phyloP scores from a whole-genome alignment of 345 rosid genomes.

The Zanthoxylum bungeanum region DNA sequence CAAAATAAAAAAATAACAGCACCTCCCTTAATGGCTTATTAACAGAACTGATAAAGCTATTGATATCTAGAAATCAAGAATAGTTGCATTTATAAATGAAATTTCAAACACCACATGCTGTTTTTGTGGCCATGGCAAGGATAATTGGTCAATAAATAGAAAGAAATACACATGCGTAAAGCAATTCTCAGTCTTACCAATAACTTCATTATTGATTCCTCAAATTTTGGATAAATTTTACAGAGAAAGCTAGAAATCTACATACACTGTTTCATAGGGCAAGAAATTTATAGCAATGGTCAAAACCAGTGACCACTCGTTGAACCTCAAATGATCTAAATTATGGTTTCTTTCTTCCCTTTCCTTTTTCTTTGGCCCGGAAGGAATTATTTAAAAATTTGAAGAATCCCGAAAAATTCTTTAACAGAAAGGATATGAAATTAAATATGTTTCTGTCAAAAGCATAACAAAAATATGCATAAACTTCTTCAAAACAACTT shows the following conservation, averaged over 20 bases:
- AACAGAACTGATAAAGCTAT: not conserved
- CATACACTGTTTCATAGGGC: not conserved
- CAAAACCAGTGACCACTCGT: not conserved
- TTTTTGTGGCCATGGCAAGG: not conserved
- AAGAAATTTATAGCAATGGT: not conserved
- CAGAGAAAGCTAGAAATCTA: not conserved
- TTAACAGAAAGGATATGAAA: not conserved
- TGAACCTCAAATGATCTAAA: not conserved
- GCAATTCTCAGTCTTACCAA: not conserved
- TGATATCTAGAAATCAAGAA: not conserved
- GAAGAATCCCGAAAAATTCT: not conserved
- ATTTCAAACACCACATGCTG: not conserved
- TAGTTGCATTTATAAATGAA: not conserved
- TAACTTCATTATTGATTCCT: no score
- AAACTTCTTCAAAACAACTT: not conserved
- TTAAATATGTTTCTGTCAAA: not conserved
- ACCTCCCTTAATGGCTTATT: not conserved
- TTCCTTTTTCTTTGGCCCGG: not conserved
- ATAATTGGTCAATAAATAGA: not conserved
- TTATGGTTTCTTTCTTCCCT: not conserved
- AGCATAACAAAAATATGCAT: not conserved
- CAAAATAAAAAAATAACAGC: not conserved
- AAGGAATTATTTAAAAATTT: not conserved
- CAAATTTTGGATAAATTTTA: not conserved
- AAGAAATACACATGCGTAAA: not conserved